A percentile compares a stretch with the other conserved stretches of the same genome.
phyloP scores from a whole-genome alignment of 73 alveolate species.

The Stentor coeruleus region DNA sequence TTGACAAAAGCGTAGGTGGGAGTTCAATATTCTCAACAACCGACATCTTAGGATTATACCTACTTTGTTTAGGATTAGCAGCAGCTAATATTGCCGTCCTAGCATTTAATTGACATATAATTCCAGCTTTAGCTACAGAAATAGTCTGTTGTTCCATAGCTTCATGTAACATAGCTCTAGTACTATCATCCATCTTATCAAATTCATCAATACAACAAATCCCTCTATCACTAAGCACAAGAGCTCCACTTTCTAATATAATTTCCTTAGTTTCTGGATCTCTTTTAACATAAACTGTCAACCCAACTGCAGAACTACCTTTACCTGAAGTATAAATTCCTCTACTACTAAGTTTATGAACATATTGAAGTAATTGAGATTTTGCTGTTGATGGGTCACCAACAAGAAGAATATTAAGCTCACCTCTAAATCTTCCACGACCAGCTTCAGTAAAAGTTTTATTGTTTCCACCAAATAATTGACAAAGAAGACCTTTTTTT shows the following conservation, averaged over 20 bases:
- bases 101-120: slow-evolving; percentile 96
- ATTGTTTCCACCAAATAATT: slow-evolving; percentile 96
- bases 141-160: slow-evolving; percentile 96
- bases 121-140: slow-evolving; percentile 98
- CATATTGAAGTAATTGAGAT: slow-evolving; percentile 88
- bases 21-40: slow-evolving; percentile 95
- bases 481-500: slow-evolving; percentile 90
- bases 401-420: slow-evolving; percentile 80
- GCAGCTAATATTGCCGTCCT: slow-evolving; percentile 99
- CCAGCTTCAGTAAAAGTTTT: slow-evolving; percentile 82
- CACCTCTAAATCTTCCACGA: slow-evolving; percentile 92
- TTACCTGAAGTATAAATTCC: slow-evolving; percentile 98
- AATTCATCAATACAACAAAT: slow-evolving; percentile 99
- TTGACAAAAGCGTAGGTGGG: slow-evolving; percentile 95
- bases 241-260: slow-evolving; percentile 98
- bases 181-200: slow-evolving; percentile 99
- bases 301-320: slow-evolving; percentile 99
- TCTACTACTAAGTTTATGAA: slow-evolving; percentile 90
- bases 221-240: slow-evolving; percentile 98
- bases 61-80: slow-evolving; percentile 91
- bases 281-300: slow-evolving; percentile 97
- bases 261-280: slow-evolving; percentile 99
- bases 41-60: slow-evolving; percentile 89
- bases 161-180: slow-evolving; percentile 95
- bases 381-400: slow-evolving; percentile 99